Base-by-base conservation (phyloP, 192 early-diverging fungal species). In the Lobosporangium transversale region DNA sequence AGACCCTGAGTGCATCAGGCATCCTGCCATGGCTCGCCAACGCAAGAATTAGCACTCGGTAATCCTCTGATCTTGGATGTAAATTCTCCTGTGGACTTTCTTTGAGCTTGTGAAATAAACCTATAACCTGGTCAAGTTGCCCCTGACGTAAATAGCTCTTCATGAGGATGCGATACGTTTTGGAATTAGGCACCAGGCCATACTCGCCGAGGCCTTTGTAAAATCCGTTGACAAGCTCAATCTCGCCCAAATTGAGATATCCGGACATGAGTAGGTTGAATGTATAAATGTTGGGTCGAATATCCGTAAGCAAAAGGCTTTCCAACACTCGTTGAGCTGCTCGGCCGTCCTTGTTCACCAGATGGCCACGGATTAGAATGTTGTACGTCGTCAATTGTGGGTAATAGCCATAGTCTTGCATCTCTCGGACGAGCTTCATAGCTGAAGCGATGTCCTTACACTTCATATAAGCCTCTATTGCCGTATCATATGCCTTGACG, bases 201-300 rank as follows among this genome's bases (percentile, higher is more conserved):
- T 76, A 76, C 27, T 76, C 73, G 45, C 58, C 73, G 21, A 76
- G 37, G 26, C 73, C 65, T 36, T 76, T 76, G 53, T 67, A 76
- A 26, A 67, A 76, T 33, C 73, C 73, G 42, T 62, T 67, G 33
- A 76, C 73, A 15, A 62, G 33, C 17, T 76, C 73, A 18, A 62
- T 50, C 17, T 76, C 64, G 29, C 65, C 65, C 73, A 76, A 56
- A 12, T 62, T 60, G n/a, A 76, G 64, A 32, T 76, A 76, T n/a
- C 73, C 73, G 3, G 63, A 42, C 73, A 76, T 76, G 18, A 76
- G 36, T 20, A 67, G 15, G 53, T 76, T 76, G 59, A 76, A 76
- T 3, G 73, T 76, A 15, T 67, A 66, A 27, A 76, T 76, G 37
- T 76, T 48, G 11, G 73, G 73, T n/a, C 58, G 51, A 14, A 66